These are phyloP conservation scores for Hypholoma fasciculare DNA, from an alignment of 768 basidiomycete genomes.

Conservation along the genomic window DNA sequence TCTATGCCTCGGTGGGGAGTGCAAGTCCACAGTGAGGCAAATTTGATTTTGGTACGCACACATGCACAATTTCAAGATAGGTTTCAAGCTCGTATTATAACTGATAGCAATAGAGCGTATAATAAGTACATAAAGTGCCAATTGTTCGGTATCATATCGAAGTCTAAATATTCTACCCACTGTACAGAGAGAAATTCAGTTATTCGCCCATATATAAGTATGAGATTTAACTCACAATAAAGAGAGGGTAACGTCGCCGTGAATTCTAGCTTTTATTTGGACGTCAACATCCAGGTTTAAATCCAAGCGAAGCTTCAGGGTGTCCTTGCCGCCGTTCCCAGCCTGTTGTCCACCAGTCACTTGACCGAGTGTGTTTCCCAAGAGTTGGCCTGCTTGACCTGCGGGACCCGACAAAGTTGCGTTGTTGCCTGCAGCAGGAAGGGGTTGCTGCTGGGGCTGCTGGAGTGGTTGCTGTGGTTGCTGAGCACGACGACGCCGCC, in stretches of 20 bases:
- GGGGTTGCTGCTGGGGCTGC: conserved; percentile 5
- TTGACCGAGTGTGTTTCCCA: conserved; percentile 18
- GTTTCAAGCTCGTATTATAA: too few relatives aligned
- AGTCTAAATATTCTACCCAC: neutral
- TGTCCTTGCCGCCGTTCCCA: conserved; percentile 19
- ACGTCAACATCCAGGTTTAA: conserved; percentile 34
- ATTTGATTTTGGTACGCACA: too few relatives aligned
- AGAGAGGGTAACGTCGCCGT: conserved; percentile 33
- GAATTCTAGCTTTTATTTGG: conserved; percentile 31
- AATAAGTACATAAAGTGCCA: too few relatives aligned
- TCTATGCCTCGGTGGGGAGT: too few relatives aligned
- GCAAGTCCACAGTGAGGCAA: too few relatives aligned
- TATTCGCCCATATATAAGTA: neutral
- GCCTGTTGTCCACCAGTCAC: conserved; percentile 13
- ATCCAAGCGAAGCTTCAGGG: conserved; percentile 28
- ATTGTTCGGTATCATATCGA: neutral
- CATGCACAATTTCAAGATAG: too few relatives aligned
- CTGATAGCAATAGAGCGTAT: too few relatives aligned
- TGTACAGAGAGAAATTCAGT: neutral
- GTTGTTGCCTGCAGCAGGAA: neutral
- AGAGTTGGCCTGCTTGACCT: conserved; percentile 14
- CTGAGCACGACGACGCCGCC: neutral
- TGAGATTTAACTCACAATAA: conserved; percentile 22
- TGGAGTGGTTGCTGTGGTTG: conserved; percentile 6
- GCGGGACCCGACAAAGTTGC: conserved; percentile 7